Evolutionary conservation across 306 rosid species (phyloP), one percentile per base, ranked within the genome.

Genomic region (Ochetophila trinervis): DNA sequence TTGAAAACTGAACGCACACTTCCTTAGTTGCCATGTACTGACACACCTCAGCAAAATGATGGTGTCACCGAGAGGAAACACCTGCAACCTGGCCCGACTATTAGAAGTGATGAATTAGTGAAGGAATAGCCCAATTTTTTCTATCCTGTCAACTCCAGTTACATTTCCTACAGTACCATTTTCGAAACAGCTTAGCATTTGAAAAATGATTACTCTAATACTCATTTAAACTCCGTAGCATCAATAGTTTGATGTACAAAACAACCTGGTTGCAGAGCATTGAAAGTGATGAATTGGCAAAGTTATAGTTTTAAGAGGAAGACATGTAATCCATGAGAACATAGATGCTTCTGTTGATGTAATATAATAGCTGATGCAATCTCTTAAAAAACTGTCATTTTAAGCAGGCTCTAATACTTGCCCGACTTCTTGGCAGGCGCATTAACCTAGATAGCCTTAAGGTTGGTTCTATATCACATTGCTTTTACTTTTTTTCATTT

Each of bases 321-420:
- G 63, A 42, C n/a, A 21, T 61, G 51, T 18, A 13, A 3, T 23
- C 48, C 53, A 53, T 16, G 61, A 60, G 32, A 53, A 17, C 40
- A 14, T 21, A 54, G 53, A 10, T 53, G 24, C 54, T 50, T 16
- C 4, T 17, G 17, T 18, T 40, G 44, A 34, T 23, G 51, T 23
- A 14, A 21, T 24, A 11, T 22, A 53, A 24, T n/a, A 53, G 44
- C 36, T 67, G 15, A 0, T 32, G 40, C 40, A 66, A 37, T 54
- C 24, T 53, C 61, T 71, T 72, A 27, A 77, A n/a, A 15, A 14
- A 5, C 32, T 70, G 51, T 32, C 62, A 68, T 73, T 58, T 62
- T 15, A 47, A 66, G 67, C 91, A 92, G 98, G 96, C 88, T 70
- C 83, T 92, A 80, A 92, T 92, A 70, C 95, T 92, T 79, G 89